Conservation (phyloP, 208 protist genomes). For the Angomonas ambiguus region DNA sequence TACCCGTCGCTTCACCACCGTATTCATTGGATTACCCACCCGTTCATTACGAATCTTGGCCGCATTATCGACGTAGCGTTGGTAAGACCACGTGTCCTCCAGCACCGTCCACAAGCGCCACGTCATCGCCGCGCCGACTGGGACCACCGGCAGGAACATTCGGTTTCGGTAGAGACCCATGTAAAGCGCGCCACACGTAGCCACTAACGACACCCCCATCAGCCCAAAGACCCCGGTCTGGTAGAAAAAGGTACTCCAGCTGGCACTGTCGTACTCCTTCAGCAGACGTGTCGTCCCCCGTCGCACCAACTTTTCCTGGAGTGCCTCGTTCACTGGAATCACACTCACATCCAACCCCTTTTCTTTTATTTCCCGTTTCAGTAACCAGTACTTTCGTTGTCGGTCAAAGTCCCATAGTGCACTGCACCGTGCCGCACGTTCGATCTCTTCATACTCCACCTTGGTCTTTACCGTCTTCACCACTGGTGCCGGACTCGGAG, state of each 20-base stretch:
- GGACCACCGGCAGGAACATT: slow-evolving; percentile 61
- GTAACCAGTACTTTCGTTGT: slow-evolving; percentile 34
- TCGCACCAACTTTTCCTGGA: slow-evolving; percentile 23
- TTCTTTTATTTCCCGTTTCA: slow-evolving; percentile 13
- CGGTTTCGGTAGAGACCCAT: slow-evolving; percentile 62
- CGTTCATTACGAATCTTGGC: slow-evolving; percentile 58
- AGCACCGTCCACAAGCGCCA: slow-evolving; percentile 71
- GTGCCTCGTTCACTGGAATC: slow-evolving; percentile 21
- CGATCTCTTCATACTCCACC: slow-evolving; percentile 58
- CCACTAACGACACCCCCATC: slow-evolving; percentile 52
- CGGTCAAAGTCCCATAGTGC: slow-evolving; percentile 62
- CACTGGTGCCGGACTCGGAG: slow-evolving; percentile 34
- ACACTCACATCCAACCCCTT: slow-evolving; percentile 46
- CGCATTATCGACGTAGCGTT: slow-evolving; percentile 78
- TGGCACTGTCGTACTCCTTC: slow-evolving; percentile 67
- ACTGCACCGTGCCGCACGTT: slow-evolving; percentile 30
- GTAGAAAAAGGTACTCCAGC: slow-evolving; percentile 63
- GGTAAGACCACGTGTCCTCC: slow-evolving; percentile 70
- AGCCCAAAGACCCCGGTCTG: slow-evolving; percentile 70
- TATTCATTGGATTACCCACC: slow-evolving; percentile 73
- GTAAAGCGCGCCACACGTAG: slow-evolving; percentile 51
- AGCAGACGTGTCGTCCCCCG: slow-evolving; percentile 53
- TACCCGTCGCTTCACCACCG: slow-evolving; percentile 46
- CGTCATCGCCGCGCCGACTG: slow-evolving; percentile 51
- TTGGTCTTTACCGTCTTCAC: slow-evolving; percentile 36